phyloP scores from a whole-genome alignment of 164 flowering plant genomes.

The Liriodendron chinense region DNA sequence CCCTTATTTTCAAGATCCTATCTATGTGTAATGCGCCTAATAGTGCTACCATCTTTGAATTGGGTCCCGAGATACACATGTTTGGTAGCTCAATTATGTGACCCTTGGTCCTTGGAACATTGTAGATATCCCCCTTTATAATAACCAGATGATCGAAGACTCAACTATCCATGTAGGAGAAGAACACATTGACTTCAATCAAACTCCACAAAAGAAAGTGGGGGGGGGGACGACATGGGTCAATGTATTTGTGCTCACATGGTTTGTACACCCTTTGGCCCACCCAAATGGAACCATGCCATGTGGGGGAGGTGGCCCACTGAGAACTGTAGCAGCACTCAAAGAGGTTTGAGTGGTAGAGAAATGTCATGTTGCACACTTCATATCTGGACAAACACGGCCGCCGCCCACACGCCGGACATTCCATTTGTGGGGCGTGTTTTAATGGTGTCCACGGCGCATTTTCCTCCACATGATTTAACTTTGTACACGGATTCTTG shows the following conservation, averaged over 20 bases:
- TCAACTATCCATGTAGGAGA: neutral
- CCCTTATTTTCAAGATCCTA: neutral
- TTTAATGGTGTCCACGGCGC: neutral
- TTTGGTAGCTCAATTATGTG: neutral
- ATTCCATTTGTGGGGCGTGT: neutral
- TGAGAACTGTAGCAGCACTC: neutral
- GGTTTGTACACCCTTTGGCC: neutral
- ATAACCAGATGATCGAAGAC: neutral
- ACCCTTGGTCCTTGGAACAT: neutral
- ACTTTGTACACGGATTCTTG: too few species aligned
- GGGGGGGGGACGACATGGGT: too few species aligned
- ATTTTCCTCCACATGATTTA: neutral
- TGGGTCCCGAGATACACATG: neutral
- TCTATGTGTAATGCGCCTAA: neutral
- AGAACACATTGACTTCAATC: too few species aligned
- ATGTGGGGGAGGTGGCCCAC: neutral
- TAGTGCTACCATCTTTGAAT: neutral
- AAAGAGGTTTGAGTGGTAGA: neutral
- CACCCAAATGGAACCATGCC: neutral
- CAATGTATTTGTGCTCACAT: neutral
- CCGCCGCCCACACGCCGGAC: neutral
- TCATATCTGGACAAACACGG: too few species aligned
- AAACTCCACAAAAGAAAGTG: too few species aligned
- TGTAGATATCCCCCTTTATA: neutral
- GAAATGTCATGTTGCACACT: neutral